phyloP scores from a whole-genome alignment of 306 rosid species.

The Cucurbita ficifolia region DNA sequence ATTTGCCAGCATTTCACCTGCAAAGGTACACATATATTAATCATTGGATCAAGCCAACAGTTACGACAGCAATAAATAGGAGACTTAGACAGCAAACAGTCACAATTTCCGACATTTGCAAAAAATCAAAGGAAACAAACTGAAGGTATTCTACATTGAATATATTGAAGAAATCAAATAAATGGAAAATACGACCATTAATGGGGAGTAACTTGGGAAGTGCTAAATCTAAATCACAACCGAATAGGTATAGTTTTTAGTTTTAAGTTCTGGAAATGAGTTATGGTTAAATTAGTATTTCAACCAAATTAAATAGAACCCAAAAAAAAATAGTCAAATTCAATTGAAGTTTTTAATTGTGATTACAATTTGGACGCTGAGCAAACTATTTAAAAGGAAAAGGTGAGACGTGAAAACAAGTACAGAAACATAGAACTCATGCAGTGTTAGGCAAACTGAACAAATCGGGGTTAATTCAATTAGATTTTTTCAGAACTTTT shows the following conservation, averaged over 20 bases:
- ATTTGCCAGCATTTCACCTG: slow-evolving; percentile 99
- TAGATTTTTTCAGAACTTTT: background rate
- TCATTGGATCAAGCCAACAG: background rate
- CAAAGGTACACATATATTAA: slow-evolving; percentile 11
- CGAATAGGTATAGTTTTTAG: no score
- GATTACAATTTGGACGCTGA: background rate
- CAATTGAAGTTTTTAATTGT: background rate
- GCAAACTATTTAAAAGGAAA: background rate
- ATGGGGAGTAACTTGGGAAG: background rate
- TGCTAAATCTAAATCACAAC: background rate
- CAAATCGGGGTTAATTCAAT: background rate
- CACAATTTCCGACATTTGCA: background rate
- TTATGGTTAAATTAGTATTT: background rate
- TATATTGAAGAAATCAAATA: background rate
- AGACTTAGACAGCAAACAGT: background rate
- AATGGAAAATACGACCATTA: background rate
- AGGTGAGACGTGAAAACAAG: background rate
- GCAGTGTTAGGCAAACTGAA: background rate
- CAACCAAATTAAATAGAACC: background rate
- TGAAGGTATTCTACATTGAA: background rate
- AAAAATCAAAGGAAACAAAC: background rate
- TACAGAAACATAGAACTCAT: background rate
- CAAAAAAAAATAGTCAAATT: background rate
- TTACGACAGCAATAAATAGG: background rate
- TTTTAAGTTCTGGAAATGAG: no score